A percentile compares a stretch with the other conserved stretches of the same genome.
Evolutionary conservation across 1,284 basidiomycete species (phyloP).

Genomic region (Macrocystidia cucumis): DNA sequence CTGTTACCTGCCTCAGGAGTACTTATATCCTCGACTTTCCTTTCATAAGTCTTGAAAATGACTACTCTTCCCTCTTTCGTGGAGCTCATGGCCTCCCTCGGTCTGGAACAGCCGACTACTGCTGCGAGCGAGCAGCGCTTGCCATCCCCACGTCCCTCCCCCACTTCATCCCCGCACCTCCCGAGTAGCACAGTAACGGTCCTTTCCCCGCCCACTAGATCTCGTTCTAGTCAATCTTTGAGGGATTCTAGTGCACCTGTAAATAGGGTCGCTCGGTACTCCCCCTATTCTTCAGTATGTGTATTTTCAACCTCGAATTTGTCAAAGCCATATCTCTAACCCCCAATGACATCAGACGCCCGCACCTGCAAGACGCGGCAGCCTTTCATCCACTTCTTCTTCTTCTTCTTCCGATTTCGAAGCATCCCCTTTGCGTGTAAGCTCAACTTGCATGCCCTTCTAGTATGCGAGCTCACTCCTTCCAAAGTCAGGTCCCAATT

Average conservation of each 20-base stretch:
- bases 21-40: slow-evolving; percentile 22
- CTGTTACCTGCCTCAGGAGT: slow-evolving; percentile 24
- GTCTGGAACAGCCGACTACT: slow-evolving; percentile 36
- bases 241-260: slow-evolving; percentile 33
- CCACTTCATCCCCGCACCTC: slow-evolving; percentile 21
- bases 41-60: slow-evolving; percentile 33
- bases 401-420: slow-evolving; percentile 33
- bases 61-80: slow-evolving; percentile 75
- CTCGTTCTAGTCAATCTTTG: slow-evolving; percentile 34
- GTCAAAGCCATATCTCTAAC: slow-evolving; percentile 5
- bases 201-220: slow-evolving; percentile 30
- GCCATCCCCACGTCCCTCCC: slow-evolving; percentile 34
- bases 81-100: slow-evolving; percentile 75
- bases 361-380: slow-evolving; percentile 30
- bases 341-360: slow-evolving; percentile 18
- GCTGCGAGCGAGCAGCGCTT: too few relatives aligned
- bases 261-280: slow-evolving; percentile 43
- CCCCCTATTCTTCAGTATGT: slow-evolving; percentile 51
- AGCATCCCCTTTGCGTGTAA: slow-evolving; percentile 25
- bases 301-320: slow-evolving; percentile 31
- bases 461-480: slow-evolving; percentile 3
- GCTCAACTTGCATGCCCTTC: slow-evolving; percentile 6
- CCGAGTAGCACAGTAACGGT: slow-evolving; percentile 11
- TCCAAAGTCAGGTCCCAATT: slow-evolving; percentile 31
- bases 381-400: slow-evolving; percentile 33